phyloP scores from a whole-genome alignment of 2,329 filamentous ascomycete species.

The Didymella segeticola region DNA sequence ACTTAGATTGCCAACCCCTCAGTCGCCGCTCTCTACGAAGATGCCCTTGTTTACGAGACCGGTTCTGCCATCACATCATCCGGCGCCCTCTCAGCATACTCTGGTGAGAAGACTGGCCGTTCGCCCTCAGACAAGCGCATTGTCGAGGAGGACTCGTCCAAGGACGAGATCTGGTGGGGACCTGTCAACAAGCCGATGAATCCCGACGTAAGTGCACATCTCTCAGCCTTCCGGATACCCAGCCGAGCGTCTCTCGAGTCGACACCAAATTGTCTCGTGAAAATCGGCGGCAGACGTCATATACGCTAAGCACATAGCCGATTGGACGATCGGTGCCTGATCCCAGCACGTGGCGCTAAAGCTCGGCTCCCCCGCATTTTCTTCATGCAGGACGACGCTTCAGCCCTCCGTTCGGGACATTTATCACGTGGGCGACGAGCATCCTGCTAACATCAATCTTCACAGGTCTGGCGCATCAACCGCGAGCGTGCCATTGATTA shows the following conservation, averaged over 20 bases:
- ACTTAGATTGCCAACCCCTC: slow-evolving; percentile 83
- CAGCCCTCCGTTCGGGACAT: slow-evolving; percentile 7
- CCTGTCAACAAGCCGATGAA: slow-evolving; percentile 99
- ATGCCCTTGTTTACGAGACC: slow-evolving; percentile 97
- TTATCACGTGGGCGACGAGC: slow-evolving; percentile 28
- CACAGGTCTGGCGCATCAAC: slow-evolving; percentile 98
- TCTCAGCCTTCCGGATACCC: slow-evolving; percentile 20
- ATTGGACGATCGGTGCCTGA: slow-evolving; percentile 35
- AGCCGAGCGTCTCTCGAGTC: slow-evolving; percentile 17
- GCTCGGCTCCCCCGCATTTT: slow-evolving; percentile 45
- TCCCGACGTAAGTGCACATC: slow-evolving; percentile 75
- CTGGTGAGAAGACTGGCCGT: slow-evolving; percentile 95
- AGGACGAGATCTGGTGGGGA: slow-evolving; percentile 97
- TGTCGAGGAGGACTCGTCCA: slow-evolving; percentile 87
- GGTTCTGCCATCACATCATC: slow-evolving; percentile 96
- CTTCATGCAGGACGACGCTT: slow-evolving; percentile 29
- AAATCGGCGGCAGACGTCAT: slow-evolving; percentile 44
- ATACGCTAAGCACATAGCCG: slow-evolving; percentile 40
- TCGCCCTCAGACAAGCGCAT: slow-evolving; percentile 98
- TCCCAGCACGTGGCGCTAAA: slow-evolving; percentile 38
- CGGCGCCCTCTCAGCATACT: slow-evolving; percentile 95
- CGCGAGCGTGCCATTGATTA: slow-evolving; percentile 98
- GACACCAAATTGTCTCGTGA: slow-evolving; percentile 33
- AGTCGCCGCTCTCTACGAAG: slow-evolving; percentile 95
- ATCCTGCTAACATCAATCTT: slow-evolving; percentile 35